A percentile compares a stretch with the other conserved stretches of the same genome.
phyloP scores from a whole-genome alignment of 352 stramenopile genomes.

The Globisporangium canariense region DNA sequence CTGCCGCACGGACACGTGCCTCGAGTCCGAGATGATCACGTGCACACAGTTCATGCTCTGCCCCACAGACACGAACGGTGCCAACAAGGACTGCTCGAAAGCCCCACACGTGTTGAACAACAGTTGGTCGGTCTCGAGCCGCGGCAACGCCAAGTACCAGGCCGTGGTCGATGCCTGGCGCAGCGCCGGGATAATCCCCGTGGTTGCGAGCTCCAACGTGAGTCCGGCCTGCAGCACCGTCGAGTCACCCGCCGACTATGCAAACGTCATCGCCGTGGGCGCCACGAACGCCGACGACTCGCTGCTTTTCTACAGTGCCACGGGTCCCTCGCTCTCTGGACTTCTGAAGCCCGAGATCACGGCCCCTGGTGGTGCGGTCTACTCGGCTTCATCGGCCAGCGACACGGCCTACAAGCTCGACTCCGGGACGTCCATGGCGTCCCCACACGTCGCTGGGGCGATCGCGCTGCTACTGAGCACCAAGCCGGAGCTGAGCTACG shows the following conservation, averaged over 20 bases:
- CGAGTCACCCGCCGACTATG: slow-evolving; percentile 21
- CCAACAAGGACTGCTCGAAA: slow-evolving; percentile 13
- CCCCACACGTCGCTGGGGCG: slow-evolving; percentile 20
- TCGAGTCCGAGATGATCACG: not conserved
- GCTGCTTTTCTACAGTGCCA: slow-evolving; percentile 26
- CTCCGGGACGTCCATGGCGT: slow-evolving; percentile 20
- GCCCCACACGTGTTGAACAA: slow-evolving; percentile 19
- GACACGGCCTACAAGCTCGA: slow-evolving; percentile 7
- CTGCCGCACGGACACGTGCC: slow-evolving; percentile 15
- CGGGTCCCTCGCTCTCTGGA: slow-evolving; percentile 18
- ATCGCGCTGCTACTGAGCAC: slow-evolving; percentile 17
- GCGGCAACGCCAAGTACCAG: not conserved
- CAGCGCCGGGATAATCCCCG: slow-evolving; percentile 30
- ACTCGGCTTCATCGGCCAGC: not conserved
- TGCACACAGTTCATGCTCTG: slow-evolving; percentile 14
- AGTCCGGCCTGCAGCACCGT: slow-evolving; percentile 19
- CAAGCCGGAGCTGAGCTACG: slow-evolving; percentile 9
- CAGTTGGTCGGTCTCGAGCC: too few relatives aligned
- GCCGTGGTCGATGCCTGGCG: too few relatives aligned
- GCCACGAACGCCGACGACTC: slow-evolving; percentile 24
- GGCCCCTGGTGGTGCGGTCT: not conserved
- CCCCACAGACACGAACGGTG: not conserved
- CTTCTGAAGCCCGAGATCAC: slow-evolving; percentile 10
- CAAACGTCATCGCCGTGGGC: slow-evolving; percentile 27
- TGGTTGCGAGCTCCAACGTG: slow-evolving; percentile 30